Evolutionary conservation across 208 protist species (phyloP).

Genomic region (Trypanosoma grayi): DNA sequence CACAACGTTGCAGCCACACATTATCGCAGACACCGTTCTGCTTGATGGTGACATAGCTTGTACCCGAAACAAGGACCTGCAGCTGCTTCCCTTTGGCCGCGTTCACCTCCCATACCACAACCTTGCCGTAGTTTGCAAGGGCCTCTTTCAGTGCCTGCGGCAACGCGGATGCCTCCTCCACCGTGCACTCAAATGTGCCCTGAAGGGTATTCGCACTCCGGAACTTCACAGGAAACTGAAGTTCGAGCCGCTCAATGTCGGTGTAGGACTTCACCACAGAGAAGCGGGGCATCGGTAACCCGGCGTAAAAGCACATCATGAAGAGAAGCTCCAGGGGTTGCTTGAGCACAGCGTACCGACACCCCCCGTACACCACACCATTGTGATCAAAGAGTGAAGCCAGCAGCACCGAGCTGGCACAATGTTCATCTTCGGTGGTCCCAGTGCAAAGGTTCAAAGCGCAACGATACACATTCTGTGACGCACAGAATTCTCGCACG

Average conservation of each 20-base stretch:
- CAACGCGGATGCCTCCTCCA: constrained; percentile 22
- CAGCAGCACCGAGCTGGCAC: constrained; percentile 32
- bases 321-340: constrained; percentile 64
- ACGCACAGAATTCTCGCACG: constrained; percentile 30
- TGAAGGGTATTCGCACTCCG: constrained; percentile 29
- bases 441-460: constrained; percentile 60
- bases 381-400: constrained; percentile 45
- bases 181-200: constrained; percentile 5
- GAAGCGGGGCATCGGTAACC: constrained; percentile 56
- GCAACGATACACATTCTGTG: constrained; percentile 16
- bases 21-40: constrained; percentile 3
- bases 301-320: constrained; percentile 80
- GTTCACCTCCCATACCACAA: constrained; percentile 47
- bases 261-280: constrained; percentile 31
- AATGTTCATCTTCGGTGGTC: constrained; percentile 22
- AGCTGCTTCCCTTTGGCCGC: constrained; percentile 1
- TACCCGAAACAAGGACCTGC: constrained; percentile 16
- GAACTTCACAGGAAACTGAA: constrained; percentile 16
- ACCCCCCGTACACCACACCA: constrained; percentile 48
- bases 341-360: constrained; percentile 40
- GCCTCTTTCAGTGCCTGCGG: constrained; percentile 15
- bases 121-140: constrained; percentile 25
- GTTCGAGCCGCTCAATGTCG: constrained; percentile 27
- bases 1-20: constrained; percentile 8
- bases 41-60: constrained; percentile 2